Conservation (phyloP, 2,329 filamentous ascomycete species). For the Diaporthe citrichinensis region DNA sequence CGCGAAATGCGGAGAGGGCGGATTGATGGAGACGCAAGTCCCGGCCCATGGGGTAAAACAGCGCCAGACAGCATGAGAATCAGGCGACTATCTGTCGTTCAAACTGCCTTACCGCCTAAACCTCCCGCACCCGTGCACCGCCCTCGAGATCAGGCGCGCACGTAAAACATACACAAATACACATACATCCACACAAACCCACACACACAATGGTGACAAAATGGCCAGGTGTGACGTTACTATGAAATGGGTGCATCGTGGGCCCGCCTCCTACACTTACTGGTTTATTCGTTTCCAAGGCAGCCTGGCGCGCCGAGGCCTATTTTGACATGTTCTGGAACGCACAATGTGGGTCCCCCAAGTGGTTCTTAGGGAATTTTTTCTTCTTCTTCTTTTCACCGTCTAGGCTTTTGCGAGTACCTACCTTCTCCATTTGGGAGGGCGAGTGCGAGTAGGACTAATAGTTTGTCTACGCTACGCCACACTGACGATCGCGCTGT, state of each 20-base stretch:
- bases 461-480: not conserved
- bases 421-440: not conserved
- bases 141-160: slow-evolving; percentile 6
- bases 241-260: slow-evolving; percentile 15
- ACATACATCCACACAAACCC: not conserved
- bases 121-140: slow-evolving; percentile 15
- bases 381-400: not conserved
- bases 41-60: slow-evolving; percentile 9
- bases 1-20: slow-evolving; percentile 22
- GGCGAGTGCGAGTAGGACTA: not conserved
- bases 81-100: slow-evolving; percentile 32
- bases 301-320: not conserved
- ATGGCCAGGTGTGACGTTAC: slow-evolving; percentile 24
- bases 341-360: slow-evolving; percentile 3
- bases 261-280: not conserved
- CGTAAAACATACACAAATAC: not conserved
- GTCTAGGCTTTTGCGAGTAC: not conserved
- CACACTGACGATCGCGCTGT: not conserved
- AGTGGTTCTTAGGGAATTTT: not conserved
- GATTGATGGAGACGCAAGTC: not conserved
- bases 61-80: slow-evolving; percentile 8
- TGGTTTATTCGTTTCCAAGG: not conserved
- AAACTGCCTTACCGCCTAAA: slow-evolving; percentile 10
- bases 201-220: slow-evolving; percentile 15
- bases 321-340: slow-evolving; percentile 32